phyloP scores from a whole-genome alignment of 257 asterid genomes.

The Marsdenia floribunda region DNA sequence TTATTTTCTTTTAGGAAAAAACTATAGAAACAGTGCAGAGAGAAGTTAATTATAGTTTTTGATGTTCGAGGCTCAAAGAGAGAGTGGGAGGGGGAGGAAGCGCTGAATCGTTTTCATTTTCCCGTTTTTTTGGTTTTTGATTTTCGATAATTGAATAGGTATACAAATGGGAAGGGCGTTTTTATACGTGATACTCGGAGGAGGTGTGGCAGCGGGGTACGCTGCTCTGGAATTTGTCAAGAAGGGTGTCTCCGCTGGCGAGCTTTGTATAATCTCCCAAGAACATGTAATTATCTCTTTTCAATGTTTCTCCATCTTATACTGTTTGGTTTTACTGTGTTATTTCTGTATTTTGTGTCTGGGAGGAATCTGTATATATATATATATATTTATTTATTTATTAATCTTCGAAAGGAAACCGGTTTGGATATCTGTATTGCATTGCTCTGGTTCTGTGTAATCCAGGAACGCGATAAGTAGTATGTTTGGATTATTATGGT shows the following conservation, averaged over 20 bases:
- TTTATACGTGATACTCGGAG: conserved; percentile 86
- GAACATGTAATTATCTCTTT: conserved; percentile 55
- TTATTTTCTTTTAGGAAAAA: background rate
- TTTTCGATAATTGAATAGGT: background rate
- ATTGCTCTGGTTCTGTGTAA: background rate
- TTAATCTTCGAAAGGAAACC: background rate
- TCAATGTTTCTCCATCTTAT: background rate
- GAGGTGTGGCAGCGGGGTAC: conserved; percentile 95
- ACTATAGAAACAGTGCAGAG: conserved; percentile 5
- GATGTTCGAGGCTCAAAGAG: background rate
- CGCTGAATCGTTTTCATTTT: background rate
- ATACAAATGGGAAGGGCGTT: conserved; percentile 84
- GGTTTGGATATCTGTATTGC: background rate
- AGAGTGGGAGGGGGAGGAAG: background rate
- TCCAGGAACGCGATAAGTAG: background rate
- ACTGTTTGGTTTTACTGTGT: background rate
- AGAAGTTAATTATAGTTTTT: background rate
- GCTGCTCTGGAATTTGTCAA: conserved; percentile 85
- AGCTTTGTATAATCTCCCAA: conserved; percentile 93
- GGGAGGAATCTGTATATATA: background rate
- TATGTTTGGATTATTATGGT: background rate
- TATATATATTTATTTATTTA: no score
- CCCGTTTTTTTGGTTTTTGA: no score
- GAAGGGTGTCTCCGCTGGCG: conserved; percentile 67
- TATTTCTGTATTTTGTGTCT: background rate